Evolutionary conservation across 768 basidiomycete genomes (phyloP).

Genomic region (Pleurotus tuber-regium): DNA sequence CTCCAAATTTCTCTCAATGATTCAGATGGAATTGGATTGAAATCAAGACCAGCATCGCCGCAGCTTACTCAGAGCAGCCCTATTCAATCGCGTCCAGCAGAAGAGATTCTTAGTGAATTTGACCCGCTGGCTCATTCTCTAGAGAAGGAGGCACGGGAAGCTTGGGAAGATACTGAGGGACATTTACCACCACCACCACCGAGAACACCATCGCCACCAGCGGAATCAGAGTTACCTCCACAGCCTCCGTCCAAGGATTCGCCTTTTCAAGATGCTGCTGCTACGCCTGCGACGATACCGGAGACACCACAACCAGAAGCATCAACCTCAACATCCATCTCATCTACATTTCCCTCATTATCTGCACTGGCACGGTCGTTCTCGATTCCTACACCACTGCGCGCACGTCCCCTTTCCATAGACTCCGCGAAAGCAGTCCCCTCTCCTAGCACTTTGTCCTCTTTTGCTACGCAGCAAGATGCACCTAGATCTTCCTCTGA

Average conservation of each 20-base stretch:
- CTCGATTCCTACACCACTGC: constrained; percentile 47
- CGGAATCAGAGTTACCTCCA: constrained; percentile 21
- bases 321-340: constrained; percentile 26
- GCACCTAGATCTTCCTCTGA: constrained; percentile 12
- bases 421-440: constrained; percentile 59
- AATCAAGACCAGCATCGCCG: constrained; percentile 11
- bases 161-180: constrained; percentile 61
- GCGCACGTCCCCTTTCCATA: constrained; percentile 56
- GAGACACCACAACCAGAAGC: constrained; percentile 19
- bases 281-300: constrained; percentile 24
- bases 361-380: constrained; percentile 67
- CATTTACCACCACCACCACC: constrained; percentile 53
- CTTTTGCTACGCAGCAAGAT: constrained; percentile 51
- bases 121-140: constrained; percentile 62
- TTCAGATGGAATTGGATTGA: constrained; percentile 5
- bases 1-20: neutral
- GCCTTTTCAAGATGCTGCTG: constrained; percentile 10
- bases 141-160: constrained; percentile 57
- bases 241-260: constrained; percentile 34
- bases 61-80: constrained; percentile 5
- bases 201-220: constrained; percentile 28
- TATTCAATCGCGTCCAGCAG: constrained; percentile 18
- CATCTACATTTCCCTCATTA: constrained; percentile 57
- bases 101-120: constrained; percentile 58
- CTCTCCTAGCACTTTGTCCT: constrained; percentile 53